phyloP scores from a whole-genome alignment of 371 early-diverging fungal species.

The Chytridium lagenaria region DNA sequence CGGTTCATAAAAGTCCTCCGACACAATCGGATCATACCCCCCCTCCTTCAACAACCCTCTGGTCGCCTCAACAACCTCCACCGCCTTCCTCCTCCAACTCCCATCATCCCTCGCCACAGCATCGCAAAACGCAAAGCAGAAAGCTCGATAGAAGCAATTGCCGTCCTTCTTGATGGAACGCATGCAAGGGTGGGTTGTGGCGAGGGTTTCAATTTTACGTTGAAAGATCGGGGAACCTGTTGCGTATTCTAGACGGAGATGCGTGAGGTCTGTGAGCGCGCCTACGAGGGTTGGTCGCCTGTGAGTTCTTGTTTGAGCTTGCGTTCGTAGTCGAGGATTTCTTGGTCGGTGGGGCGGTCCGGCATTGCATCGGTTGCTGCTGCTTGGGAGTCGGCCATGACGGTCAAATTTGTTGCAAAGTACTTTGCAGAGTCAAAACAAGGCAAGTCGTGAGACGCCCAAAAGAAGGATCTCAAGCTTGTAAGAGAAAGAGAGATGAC shows the following conservation, averaged over 20 bases:
- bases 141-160: constrained; percentile 61
- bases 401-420: background rate
- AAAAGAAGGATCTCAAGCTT: no score
- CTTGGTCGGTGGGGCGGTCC: constrained; percentile 49
- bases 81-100: constrained; percentile 35
- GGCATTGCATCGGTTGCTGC: background rate
- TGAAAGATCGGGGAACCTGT: constrained; percentile 29
- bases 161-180: constrained; percentile 53
- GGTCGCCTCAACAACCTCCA: constrained; percentile 29
- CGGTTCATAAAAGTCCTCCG: constrained; percentile 54
- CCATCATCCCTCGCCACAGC: constrained; percentile 28
- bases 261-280: background rate
- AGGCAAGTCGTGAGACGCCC: no score
- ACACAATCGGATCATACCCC: constrained; percentile 50
- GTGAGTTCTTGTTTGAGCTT: constrained; percentile 25
- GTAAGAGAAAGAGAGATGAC: no score
- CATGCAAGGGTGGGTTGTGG: constrained; percentile 31
- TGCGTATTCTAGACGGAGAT: constrained; percentile 32
- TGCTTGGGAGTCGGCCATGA: constrained; percentile 10
- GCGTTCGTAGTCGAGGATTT: constrained; percentile 50
- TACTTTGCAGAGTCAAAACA: no score
- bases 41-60: constrained; percentile 23
- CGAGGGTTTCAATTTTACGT: constrained; percentile 35
- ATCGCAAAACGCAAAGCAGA: constrained; percentile 52
- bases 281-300: constrained; percentile 25